A percentile compares a stretch with the other conserved stretches of the same genome.
Conservation (phyloP, 768 basidiomycete genomes). For the Termitomyces sp. region DNA sequence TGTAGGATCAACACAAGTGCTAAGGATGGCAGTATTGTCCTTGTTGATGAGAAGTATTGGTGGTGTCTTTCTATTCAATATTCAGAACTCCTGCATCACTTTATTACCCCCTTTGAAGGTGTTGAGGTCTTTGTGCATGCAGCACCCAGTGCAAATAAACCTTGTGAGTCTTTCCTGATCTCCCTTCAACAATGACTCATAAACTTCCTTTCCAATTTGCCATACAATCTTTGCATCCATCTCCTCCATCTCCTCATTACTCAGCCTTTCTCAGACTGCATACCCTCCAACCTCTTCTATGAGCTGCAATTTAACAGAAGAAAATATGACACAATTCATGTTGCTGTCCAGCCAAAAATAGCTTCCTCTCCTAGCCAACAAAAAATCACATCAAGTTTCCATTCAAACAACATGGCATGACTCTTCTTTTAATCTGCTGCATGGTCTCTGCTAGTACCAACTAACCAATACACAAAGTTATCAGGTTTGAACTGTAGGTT, state of each 20-base stretch:
- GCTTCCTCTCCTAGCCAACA: not conserved
- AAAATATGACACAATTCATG: not conserved
- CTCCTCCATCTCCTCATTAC: not conserved
- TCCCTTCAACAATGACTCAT: not conserved
- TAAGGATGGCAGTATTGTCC: not conserved
- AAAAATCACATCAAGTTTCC: not conserved
- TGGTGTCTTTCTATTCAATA: not conserved
- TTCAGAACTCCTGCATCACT: not conserved
- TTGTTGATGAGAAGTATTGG: not conserved
- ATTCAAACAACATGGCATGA: slow-evolving; percentile 10
- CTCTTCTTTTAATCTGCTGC: no score
- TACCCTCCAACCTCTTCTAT: not conserved
- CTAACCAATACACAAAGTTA: not conserved
- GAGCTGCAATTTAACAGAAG: not conserved
- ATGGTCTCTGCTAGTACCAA: slow-evolving; percentile 14
- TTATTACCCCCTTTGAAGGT: not conserved
- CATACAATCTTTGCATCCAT: not conserved
- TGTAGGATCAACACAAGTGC: not conserved
- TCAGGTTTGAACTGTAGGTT: not conserved
- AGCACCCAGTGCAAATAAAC: not conserved
- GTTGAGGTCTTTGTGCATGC: not conserved
- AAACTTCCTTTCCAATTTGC: not conserved
- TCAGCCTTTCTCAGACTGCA: not conserved
- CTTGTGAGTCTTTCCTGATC: not conserved
- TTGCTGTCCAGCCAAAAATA: not conserved